Evolutionary conservation across 2,329 filamentous ascomycete genomes (phyloP), one percentile per base, ranked within the genome.

Genomic region (Penicillium sp.): DNA sequence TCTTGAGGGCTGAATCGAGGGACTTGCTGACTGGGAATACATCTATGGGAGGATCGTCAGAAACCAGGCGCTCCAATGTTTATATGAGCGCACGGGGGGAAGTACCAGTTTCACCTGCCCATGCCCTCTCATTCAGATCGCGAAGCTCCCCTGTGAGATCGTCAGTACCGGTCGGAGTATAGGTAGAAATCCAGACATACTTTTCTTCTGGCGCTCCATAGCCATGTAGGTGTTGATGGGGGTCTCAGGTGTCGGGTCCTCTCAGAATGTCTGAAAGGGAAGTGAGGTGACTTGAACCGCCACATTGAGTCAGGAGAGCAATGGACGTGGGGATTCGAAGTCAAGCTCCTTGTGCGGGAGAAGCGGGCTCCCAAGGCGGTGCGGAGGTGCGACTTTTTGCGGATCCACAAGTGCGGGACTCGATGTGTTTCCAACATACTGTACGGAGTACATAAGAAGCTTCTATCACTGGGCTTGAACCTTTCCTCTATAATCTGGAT

Each of bases 1-100:
- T 98, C 80, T 96, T 97, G 75, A 98, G 83, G 51, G 93, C 95
- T 52, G 93, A 96, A 76, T 98, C 93, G 70, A 98, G 88, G 29
- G 90, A 89, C 71, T 85, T 84, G 75, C 86, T 88, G 66, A 95
- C 87, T 53, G 85, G 78, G 70, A 96, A 92, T 61, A 96, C 79
- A 80, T 91, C 92, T 96, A 65, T 50, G 50, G 33, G 46, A 51
- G 54, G 47, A 48, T 69, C 60, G 56, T 56, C 59, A 55, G 60
- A 57, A 55, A 54, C 23, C 19, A 35, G 47, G 50, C 53, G 29
- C 37, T 52, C 33, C 13, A 51, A 44, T 42, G 23, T n/a, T n/a
- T n/a, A n/a, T n/a, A n/a, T n/a, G n/a, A n/a, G n/a, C n/a, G 53
- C 45, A 58, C 48, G 61, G 62, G 42, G 50, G 59, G 2, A 65